These are phyloP conservation scores for Saposhnikovia divaricata DNA, from an alignment of 129 eudicot species.

Conservation along the genomic window DNA sequence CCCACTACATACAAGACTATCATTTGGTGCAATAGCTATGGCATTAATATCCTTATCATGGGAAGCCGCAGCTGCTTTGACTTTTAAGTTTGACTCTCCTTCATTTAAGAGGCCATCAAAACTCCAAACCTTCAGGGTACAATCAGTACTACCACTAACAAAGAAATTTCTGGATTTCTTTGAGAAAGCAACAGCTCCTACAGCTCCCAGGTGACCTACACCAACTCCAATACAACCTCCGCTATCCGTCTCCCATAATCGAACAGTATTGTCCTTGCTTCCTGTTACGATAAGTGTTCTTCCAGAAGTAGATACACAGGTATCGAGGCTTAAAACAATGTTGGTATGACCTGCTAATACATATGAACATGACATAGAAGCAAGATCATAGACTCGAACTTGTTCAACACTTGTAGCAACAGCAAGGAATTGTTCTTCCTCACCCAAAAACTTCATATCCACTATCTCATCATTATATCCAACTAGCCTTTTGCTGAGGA, in stretches of 20 bases:
- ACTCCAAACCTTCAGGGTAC: slow-evolving; percentile 84
- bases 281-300: slow-evolving; percentile 86
- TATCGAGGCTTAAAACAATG: slow-evolving; percentile 71
- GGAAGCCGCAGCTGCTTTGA: slow-evolving; percentile 72
- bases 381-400: slow-evolving; percentile 86
- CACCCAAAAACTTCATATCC: slow-evolving; percentile 90
- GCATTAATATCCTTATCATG: slow-evolving; percentile 91
- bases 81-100: slow-evolving; percentile 51
- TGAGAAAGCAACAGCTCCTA: slow-evolving; percentile 91
- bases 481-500: slow-evolving; percentile 58
- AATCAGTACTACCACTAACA: slow-evolving; percentile 89
- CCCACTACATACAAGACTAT: slow-evolving; percentile 83
- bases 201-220: slow-evolving; percentile 80
- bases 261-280: slow-evolving; percentile 84
- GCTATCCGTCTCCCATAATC: slow-evolving; percentile 70
- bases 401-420: slow-evolving; percentile 97
- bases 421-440: slow-evolving; percentile 77
- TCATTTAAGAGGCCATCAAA: slow-evolving; percentile 47
- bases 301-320: slow-evolving; percentile 67
- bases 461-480: slow-evolving; percentile 91
- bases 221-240: slow-evolving; percentile 69
- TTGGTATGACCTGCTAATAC: slow-evolving; percentile 89
- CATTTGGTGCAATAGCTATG: slow-evolving; percentile 83
- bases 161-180: slow-evolving; percentile 56
- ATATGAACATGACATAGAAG: slow-evolving; percentile 84